A percentile compares a stretch with the other conserved stretches of the same genome.
phyloP scores from a whole-genome alignment of 2,329 filamentous ascomycete species.

The Alternaria rosae region DNA sequence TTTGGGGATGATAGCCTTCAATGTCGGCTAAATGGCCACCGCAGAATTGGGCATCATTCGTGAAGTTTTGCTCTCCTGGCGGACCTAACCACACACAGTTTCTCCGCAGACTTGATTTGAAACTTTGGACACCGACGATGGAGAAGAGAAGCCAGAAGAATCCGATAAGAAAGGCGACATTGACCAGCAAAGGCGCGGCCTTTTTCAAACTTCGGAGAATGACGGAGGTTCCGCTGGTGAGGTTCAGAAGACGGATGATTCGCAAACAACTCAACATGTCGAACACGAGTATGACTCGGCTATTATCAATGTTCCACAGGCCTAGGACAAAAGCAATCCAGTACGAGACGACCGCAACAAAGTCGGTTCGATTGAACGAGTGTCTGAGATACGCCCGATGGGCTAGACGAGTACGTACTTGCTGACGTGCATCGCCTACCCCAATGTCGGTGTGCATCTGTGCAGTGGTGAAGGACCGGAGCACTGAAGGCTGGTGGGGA shows the following conservation, averaged over 20 bases:
- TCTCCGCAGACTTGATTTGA: constrained; percentile 64
- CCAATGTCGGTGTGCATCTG: constrained; percentile 63
- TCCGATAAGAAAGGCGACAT: constrained; percentile 90
- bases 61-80: constrained; percentile 61
- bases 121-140: constrained; percentile 95
- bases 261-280: constrained; percentile 96
- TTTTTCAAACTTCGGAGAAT: constrained; percentile 96
- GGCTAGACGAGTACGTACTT: constrained; percentile 84
- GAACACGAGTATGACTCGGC: constrained; percentile 83
- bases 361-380: constrained; percentile 94
- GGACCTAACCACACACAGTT: constrained; percentile 62
- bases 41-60: constrained; percentile 73
- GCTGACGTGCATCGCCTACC: constrained; percentile 72
- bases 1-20: constrained; percentile 52
- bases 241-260: constrained; percentile 85
- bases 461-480: constrained; percentile 77
- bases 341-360: constrained; percentile 91
- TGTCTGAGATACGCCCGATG: constrained; percentile 92
- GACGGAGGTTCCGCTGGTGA: constrained; percentile 93
- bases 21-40: constrained; percentile 76
- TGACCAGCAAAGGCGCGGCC: constrained; percentile 86
- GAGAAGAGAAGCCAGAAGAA: constrained; percentile 99
- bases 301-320: constrained; percentile 71
- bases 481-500: constrained; percentile 67
- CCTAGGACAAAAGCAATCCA: constrained; percentile 87